Percentiles rank a stretch among this genome's conserved stretches.
phyloP scores from a whole-genome alignment of 1,284 basidiomycete genomes.

The Malassezia brasiliensis region DNA sequence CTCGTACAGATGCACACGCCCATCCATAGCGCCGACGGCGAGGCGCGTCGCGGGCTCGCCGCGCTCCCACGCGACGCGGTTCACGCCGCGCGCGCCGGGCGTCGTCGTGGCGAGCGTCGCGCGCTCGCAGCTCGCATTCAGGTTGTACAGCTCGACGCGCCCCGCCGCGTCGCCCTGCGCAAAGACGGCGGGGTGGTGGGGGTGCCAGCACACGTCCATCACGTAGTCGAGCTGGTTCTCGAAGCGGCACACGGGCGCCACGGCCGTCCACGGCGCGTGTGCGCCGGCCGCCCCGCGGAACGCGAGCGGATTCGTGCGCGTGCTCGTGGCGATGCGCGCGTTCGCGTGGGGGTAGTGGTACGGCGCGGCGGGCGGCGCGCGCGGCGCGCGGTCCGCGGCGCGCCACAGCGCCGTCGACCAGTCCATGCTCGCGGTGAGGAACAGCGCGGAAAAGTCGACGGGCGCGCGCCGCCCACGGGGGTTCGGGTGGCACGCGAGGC shows the following conservation, averaged over 20 bases:
- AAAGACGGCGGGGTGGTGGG: conserved; percentile 83
- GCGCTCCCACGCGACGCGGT: conserved; percentile 84
- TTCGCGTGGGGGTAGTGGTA: conserved; percentile 18
- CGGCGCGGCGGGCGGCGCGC: background rate
- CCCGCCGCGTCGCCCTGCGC: conserved; percentile 87
- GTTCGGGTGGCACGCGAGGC: conserved; percentile 79
- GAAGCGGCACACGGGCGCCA: conserved; percentile 13
- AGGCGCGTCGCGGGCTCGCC: conserved; percentile 55
- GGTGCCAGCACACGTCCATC: conserved; percentile 98
- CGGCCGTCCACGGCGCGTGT: conserved; percentile 5
- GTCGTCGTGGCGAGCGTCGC: background rate
- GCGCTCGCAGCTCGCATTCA: conserved; percentile 78
- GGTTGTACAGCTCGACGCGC: conserved; percentile 89
- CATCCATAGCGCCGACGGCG: conserved; percentile 81
- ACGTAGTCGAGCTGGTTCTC: conserved; percentile 57
- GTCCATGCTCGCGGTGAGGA: conserved; percentile 56
- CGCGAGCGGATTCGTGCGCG: conserved; percentile 16
- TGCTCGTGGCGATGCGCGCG: conserved; percentile 16
- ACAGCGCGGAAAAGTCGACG: conserved; percentile 88
- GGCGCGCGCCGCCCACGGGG: conserved; percentile 47
- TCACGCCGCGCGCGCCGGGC: conserved; percentile 64
- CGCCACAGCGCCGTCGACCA: conserved; percentile 41
- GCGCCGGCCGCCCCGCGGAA: conserved; percentile 4
- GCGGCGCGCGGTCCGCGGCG: background rate
- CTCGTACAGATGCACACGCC: conserved; percentile 78